Percentiles rank a stretch among this genome's conserved stretches.
These are phyloP conservation scores for Aureobasidium pullulans DNA, from an alignment of 2,329 filamentous ascomycete species.

Conservation along the genomic window DNA sequence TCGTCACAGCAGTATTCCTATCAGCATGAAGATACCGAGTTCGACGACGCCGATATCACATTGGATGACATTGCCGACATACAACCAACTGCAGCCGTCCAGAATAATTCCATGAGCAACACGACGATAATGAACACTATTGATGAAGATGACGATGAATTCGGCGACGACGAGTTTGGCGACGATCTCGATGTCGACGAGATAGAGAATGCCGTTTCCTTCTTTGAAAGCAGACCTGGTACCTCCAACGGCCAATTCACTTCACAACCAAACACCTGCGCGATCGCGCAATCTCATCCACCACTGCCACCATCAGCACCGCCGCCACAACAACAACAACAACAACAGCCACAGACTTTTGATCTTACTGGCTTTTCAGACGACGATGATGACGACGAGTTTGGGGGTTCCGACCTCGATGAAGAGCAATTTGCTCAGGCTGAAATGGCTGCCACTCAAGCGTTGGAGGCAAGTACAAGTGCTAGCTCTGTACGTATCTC, in stretches of 20 bases:
- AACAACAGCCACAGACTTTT: neutral
- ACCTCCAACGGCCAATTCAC: neutral
- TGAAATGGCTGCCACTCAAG: slow-evolving; percentile 66
- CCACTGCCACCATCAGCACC: neutral
- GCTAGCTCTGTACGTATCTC: slow-evolving; percentile 48
- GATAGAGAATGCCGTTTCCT: slow-evolving; percentile 39
- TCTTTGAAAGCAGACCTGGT: slow-evolving; percentile 13
- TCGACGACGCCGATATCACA: slow-evolving; percentile 6
- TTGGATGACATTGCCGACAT: neutral
- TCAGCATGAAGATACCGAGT: slow-evolving; percentile 9
- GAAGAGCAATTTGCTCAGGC: slow-evolving; percentile 62
- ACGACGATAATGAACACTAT: slow-evolving; percentile 11
- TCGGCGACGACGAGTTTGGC: slow-evolving; percentile 42
- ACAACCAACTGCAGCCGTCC: neutral
- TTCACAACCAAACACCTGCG: neutral
- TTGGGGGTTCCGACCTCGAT: slow-evolving; percentile 62
- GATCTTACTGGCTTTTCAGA: slow-evolving; percentile 11
- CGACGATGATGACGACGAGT: slow-evolving; percentile 56
- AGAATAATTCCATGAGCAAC: neutral
- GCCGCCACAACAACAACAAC: neutral
- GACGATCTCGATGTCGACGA: slow-evolving; percentile 47
- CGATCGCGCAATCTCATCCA: neutral
- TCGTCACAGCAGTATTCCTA: slow-evolving; percentile 12
- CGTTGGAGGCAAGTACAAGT: slow-evolving; percentile 37
- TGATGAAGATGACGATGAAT: slow-evolving; percentile 33